These are phyloP conservation scores for Cladosporium sp. DNA, from an alignment of 2,329 filamentous ascomycete species.

Conservation along the genomic window DNA sequence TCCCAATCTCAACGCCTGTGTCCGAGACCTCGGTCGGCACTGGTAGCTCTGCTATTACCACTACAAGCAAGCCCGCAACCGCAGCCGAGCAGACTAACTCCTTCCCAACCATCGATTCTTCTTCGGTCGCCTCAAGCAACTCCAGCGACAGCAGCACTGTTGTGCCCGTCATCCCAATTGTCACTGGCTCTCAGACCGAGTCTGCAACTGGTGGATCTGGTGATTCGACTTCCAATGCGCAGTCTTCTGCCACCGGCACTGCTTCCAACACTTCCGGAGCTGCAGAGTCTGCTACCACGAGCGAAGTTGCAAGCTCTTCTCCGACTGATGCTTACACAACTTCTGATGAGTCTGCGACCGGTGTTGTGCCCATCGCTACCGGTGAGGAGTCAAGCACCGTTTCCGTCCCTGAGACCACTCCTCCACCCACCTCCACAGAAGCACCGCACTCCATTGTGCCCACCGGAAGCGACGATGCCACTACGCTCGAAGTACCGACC, in stretches of 20 bases:
- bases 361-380: slow-evolving; percentile 12
- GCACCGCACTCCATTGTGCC: slow-evolving; percentile 39
- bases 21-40: slow-evolving; percentile 3
- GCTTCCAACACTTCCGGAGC: slow-evolving; percentile 2
- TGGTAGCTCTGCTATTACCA: slow-evolving; percentile 2
- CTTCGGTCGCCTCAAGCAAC: slow-evolving; percentile 4
- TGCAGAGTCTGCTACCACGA: slow-evolving; percentile 11
- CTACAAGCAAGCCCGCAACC: not conserved
- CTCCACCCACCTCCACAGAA: slow-evolving; percentile 24
- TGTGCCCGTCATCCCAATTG: slow-evolving; percentile 6
- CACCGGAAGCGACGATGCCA: slow-evolving; percentile 44
- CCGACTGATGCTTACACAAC: slow-evolving; percentile 14
- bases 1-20: slow-evolving; percentile 10
- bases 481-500: slow-evolving; percentile 50
- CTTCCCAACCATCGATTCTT: not conserved
- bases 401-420: slow-evolving; percentile 18
- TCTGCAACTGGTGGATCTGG: slow-evolving; percentile 1
- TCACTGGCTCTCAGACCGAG: not conserved
- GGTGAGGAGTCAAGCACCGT: slow-evolving; percentile 15
- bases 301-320: not conserved
- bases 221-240: not conserved
- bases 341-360: slow-evolving; percentile 5
- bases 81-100: slow-evolving; percentile 4
- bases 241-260: not conserved
- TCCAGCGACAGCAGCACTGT: slow-evolving; percentile 1